A percentile compares a stretch with the other conserved stretches of the same genome.
Conservation (phyloP, 352 stramenopile species). For the Phytophthora nicotianae region DNA sequence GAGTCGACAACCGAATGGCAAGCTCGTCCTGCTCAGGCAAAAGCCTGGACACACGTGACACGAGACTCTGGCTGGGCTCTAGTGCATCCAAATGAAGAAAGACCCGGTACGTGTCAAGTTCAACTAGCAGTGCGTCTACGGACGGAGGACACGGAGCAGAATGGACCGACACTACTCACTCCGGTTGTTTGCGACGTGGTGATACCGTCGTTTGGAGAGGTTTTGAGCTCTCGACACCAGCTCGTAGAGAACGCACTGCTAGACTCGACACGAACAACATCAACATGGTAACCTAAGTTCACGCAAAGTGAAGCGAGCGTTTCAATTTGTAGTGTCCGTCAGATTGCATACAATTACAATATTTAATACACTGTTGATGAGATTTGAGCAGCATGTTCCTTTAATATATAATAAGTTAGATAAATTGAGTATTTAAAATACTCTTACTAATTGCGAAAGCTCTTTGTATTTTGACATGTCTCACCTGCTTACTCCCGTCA, state of each 20-base stretch:
- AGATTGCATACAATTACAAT: no score
- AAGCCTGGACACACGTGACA: conserved; percentile 20
- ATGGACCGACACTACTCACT: conserved; percentile 15
- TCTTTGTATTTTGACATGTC: neutral
- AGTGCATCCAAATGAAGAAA: conserved; percentile 5
- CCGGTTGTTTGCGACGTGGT: conserved; percentile 22
- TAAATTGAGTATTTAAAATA: neutral
- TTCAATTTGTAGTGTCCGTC: no score
- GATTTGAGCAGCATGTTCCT: no score
- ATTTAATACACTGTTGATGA: no score
- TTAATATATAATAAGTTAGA: no score
- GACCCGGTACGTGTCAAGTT: conserved; percentile 11
- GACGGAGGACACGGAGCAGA: conserved; percentile 7
- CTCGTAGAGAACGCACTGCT: conserved; percentile 27
- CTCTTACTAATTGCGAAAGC: neutral
- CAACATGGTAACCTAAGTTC: neutral
- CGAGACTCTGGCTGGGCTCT: conserved; percentile 22
- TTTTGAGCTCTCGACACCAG: conserved; percentile 13
- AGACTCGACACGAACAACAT: conserved; percentile 7
- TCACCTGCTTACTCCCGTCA: neutral
- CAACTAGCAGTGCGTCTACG: conserved; percentile 15
- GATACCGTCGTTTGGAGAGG: conserved; percentile 15
- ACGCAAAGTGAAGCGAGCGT: no score
- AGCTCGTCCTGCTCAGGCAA: conserved; percentile 5
- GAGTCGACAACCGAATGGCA: conserved; percentile 24